These are phyloP conservation scores for Acanthamoeba triangularis DNA, from an alignment of 208 protist species.

Conservation along the genomic window DNA sequence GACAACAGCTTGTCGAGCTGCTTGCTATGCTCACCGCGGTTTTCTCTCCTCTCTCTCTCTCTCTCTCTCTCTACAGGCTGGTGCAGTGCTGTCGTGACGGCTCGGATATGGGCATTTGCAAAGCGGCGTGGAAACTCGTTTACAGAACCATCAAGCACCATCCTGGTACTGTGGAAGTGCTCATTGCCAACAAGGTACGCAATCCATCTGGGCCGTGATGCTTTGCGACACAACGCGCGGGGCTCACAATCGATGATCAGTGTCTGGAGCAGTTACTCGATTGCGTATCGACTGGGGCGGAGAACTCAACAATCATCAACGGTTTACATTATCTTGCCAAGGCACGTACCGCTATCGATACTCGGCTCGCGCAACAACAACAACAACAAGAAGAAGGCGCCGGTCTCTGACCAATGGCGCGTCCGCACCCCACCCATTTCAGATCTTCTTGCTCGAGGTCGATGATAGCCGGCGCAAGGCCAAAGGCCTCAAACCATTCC, in stretches of 20 bases:
- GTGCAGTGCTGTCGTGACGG: not conserved
- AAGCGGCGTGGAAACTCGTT: slow-evolving; percentile 22
- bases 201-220: not conserved
- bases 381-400: not conserved
- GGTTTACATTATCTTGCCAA: slow-evolving; percentile 33
- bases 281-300: not conserved
- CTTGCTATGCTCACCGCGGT: not conserved
- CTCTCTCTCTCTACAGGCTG: not conserved
- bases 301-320: not conserved
- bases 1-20: not conserved
- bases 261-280: not conserved
- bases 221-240: not conserved
- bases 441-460: not conserved
- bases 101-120: slow-evolving; percentile 15
- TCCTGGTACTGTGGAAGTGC: not conserved
- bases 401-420: not conserved
- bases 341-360: not conserved
- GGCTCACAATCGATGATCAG: not conserved
- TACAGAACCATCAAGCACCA: slow-evolving; percentile 11
- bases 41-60: not conserved
- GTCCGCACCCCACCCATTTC: not conserved
- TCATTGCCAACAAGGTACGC: slow-evolving; percentile 12
- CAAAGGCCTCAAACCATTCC: not conserved
- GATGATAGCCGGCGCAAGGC: not conserved
- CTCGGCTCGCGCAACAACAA: not conserved